Evolutionary conservation across 805 yeast species (phyloP), one percentile per base, ranked within the genome.

Genomic region (Nakazawaea siamensis): DNA sequence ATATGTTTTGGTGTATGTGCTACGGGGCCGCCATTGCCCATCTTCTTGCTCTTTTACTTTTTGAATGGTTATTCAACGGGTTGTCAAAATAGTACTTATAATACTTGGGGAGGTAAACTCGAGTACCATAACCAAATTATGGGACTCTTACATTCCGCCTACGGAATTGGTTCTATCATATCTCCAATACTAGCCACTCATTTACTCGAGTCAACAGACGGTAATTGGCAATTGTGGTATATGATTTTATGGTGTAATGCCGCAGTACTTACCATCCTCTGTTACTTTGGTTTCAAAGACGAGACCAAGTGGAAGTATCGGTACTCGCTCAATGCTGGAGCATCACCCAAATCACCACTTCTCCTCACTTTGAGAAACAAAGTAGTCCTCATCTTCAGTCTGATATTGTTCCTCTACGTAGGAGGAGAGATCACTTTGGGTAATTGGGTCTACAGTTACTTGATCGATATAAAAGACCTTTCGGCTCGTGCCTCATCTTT

Each of bases 1-100:
- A 24, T 47, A 3, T 53, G 57, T 9, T 38, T 59, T 9, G 37
- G 58, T 7, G 42, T 67, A 2, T 55, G 62, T 14, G 51, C 65
- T 5, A 42, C 56, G 3, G 57, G 50, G 25, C 69, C 73, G 1
- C 71, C 71, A 15, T 64, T 62, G 39, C 40, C 48, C 11, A 17
- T 71, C 0, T 60, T 71, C 18, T 58, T 69, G 1, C 1, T 56
- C 0, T 52, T 61, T 23, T 64, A 68, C 39, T 46, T 62, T 2
- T 43, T 66, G 18, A 50, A 52, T 33, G 87, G 87, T 0, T 45
- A 74, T 28, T 78, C 80, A 0, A 59, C 62, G 35, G 85, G 86
- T 0, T 44, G 68, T 9, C 45, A 72, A 19, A 84, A 77, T 48
- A 72, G 80, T 23, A 55, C 70, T 12, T 54, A 73, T 46, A 75